Evolutionary conservation across 345 rosid genomes (phyloP), one percentile per base, ranked within the genome.

Genomic region (Syzygium aromaticum): DNA sequence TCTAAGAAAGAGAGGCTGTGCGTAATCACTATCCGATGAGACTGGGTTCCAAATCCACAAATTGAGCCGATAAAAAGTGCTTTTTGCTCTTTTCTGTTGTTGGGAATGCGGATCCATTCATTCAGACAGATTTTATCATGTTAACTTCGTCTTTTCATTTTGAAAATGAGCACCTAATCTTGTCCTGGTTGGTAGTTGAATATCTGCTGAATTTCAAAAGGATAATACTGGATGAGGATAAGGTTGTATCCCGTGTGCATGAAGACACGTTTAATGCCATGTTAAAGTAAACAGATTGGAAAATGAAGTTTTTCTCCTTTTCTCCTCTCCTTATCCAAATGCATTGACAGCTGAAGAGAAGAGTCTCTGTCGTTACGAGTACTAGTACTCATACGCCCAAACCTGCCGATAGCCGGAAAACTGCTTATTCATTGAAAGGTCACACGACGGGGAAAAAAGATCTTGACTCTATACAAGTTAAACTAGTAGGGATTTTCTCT

Each of bases 381-480:
- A 21, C 80, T 73, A 38, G 27, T 6, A 88, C 28, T 52, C 86
- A 87, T 22, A 67, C 87, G 43, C 52, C 82, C 27, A 22, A 38
- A 33, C 49, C 80, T 73, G 46, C 49, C 49, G 10, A 10, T 38
- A 51, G 53, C 85, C 77, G 85, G 85, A 90, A 89, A 91, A 88
- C 91, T 90, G 87, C 91, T 92, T 92, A 92, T 93, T 93, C 85
- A 84, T 83, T 33, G 64, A 87, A 43, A 63, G n/a, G 73, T 89
- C 92, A 89, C 92, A 87, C 89, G 10, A 77, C 84, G 84, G 86
- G 27, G 85, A 90, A 89, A 52, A 38, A 19, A 19, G 49, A 19
- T 38, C 21, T 6, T 23, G 85, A 90, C 93, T 94, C 96, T 90
- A 92, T 90, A 90, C 93, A 91, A 86, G 90, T 49, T 87, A 86